Evolutionary conservation across 2,329 filamentous ascomycete genomes (phyloP), one percentile per base, ranked within the genome.

Genomic region (Penicillium vulpinum): DNA sequence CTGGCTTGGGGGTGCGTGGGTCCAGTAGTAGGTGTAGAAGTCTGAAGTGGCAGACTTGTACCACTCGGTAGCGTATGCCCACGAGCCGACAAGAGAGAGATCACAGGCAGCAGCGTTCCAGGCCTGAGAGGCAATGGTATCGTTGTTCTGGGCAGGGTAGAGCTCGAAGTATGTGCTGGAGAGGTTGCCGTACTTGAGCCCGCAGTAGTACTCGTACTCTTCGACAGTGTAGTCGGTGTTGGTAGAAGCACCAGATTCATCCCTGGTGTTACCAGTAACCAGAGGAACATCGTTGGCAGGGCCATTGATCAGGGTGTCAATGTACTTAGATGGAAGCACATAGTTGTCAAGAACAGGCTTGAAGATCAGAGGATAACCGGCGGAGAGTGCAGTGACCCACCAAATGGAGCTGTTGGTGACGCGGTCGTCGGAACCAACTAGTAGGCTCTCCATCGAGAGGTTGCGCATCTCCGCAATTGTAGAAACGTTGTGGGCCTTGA

Each of bases 11-110:
- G 70, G 73, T 2, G 73, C 73, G 47, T 75, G 73, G 46, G 63
- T 66, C 69, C 71, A 76, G 61, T 68, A 70, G 56, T 75, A 75
- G 2, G 70, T 75, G 57, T 71, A 76, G 51, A 75, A 64, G 1
- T 68, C 58, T 3, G 57, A 39, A 8, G 62, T 56, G 18, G 69
- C 65, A 21, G 60, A 38, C 51, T 65, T 67, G 54, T 61, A 64
- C 66, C 70, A 70, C n/a, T 66, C 59, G 1, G 54, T 68, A 6
- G 66, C 70, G 22, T 64, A 72, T 36, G 65, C 61, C 69, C 70
- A 73, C 3, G 63, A 68, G 3, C 66, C 62, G 18, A 70, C 33
- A 3, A 66, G 43, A 0, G 62, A 66, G 31, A 62, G 60, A 54
- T 71, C 66, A 9, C 67, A 62, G 24, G 64, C 62, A 28, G 67